Percentiles rank a stretch among this genome's conserved stretches.
These are phyloP conservation scores for Paecilomyces formosus DNA, from an alignment of 2,329 filamentous ascomycete genomes.

Conservation along the genomic window DNA sequence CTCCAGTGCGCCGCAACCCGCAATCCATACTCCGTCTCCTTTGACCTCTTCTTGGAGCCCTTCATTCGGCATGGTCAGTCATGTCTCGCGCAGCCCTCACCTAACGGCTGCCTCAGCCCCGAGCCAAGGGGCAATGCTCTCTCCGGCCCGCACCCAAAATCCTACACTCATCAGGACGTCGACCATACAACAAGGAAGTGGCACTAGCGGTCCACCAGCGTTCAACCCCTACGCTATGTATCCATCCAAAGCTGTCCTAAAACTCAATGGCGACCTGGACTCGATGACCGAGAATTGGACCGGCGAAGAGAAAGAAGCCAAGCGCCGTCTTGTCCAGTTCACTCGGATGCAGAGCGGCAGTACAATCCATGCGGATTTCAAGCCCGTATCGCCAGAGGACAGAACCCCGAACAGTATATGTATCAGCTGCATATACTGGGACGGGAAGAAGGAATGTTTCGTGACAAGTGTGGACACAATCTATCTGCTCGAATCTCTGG, in stretches of 20 bases:
- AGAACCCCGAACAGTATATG: conserved; percentile 78
- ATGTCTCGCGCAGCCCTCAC: conserved; percentile 36
- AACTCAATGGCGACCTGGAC: conserved; percentile 78
- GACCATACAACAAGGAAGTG: conserved; percentile 52
- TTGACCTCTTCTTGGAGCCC: conserved; percentile 42
- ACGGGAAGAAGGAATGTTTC: conserved; percentile 80
- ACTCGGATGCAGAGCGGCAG: conserved; percentile 73
- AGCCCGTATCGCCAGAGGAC: conserved; percentile 69
- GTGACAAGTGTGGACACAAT: conserved; percentile 98
- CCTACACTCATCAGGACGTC: conserved; percentile 62
- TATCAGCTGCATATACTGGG: conserved; percentile 97
- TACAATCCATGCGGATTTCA: conserved; percentile 73
- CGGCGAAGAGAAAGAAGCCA: conserved; percentile 68
- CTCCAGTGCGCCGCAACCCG: conserved; percentile 34
- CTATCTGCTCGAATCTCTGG: conserved; percentile 82
- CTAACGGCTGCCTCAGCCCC: conserved; percentile 32
- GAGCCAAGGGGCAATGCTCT: conserved; percentile 34
- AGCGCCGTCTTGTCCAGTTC: conserved; percentile 83
- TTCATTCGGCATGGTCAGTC: conserved; percentile 39
- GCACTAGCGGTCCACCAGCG: conserved; percentile 39
- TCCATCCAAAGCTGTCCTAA: conserved; percentile 74
- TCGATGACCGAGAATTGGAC: conserved; percentile 80
- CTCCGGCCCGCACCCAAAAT: conserved; percentile 40
- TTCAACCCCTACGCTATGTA: conserved; percentile 79
- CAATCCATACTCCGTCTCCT: conserved; percentile 42